Evolutionary conservation across 2,329 filamentous ascomycete genomes (phyloP).

Genomic region (Teratosphaeria viscida): DNA sequence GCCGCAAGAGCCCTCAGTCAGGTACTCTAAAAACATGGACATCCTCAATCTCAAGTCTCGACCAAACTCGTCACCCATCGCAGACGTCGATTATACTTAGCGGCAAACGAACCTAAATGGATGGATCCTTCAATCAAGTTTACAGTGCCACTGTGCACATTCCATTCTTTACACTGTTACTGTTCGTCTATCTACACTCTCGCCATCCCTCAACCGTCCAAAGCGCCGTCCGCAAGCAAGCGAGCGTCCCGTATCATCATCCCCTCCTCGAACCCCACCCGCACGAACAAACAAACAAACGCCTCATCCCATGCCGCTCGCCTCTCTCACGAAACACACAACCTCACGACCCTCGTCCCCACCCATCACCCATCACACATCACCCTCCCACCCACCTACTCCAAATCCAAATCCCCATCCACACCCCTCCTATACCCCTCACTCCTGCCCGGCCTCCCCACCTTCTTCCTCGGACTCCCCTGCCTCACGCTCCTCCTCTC

Average conservation of each 20-base stretch:
- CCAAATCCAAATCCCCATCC: conserved; percentile 11
- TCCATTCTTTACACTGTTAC: neutral
- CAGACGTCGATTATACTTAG: no score
- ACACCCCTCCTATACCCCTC: conserved; percentile 11
- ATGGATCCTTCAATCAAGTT: no score
- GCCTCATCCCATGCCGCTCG: neutral
- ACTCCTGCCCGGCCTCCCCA: conserved; percentile 6
- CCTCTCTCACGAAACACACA: neutral
- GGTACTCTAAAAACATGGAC: no score
- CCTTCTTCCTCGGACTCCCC: conserved; percentile 27
- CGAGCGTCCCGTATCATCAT: neutral
- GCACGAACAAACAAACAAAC: neutral
- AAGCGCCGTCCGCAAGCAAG: neutral
- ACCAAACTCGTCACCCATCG: no score
- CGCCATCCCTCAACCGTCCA: neutral
- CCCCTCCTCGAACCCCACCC: neutral
- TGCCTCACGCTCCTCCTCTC: conserved; percentile 11
- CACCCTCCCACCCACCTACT: neutral
- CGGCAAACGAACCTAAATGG: no score
- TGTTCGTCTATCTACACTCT: neutral
- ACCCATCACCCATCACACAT: neutral
- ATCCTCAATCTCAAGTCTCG: no score
- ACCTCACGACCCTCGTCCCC: neutral
- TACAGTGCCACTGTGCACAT: neutral
- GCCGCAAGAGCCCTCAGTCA: no score